Base-by-base conservation (phyloP, 495 filamentous ascomycete species). In the Aspergillus ostianus region DNA sequence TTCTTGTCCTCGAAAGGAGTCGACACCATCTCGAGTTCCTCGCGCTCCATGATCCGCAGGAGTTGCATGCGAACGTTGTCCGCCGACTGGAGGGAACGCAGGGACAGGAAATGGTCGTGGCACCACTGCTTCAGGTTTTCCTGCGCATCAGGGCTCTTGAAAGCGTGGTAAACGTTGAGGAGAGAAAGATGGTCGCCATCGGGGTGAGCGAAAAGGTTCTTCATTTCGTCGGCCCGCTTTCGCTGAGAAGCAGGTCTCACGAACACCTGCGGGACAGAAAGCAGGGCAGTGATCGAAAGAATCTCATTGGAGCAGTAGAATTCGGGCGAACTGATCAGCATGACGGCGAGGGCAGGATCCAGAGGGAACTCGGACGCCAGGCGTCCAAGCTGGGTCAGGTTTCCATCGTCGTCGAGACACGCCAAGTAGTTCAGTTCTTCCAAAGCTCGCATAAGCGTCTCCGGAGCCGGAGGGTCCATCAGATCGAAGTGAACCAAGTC, bases 251-350 rank as follows among this genome's bases (percentile, higher is more conserved):
- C 86, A 5, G 94, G 94, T 1, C 94, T 89, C 47, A 95, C 87
- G 70, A 96, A 99, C 51, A 99, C 86, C 67, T 97, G 90, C 0
- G 94, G 94, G 8, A 97, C 93, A 0, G 94, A 98, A 6, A 99
- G 87, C 6, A 99, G 83, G 2, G 95, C 88, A 1, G 91, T 96
- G 64, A 98, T 90, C 26, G 94, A 98, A 6, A 99, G 84, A 45
- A 99, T 92, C 75, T 99, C 95, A 71, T 97, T 98, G 15, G 93
- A 97, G 82, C 95, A 99, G 77, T 93, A 96, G 75, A 98, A 99
- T 65, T 99, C 95, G 2, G 94, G 94, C 17, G 92, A 96, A 21
- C 87, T 90, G 70, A 98, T 98, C 53, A 99, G 82, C 95, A 99
- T 99, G 49, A 99, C 95, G 0, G 95, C 95, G 23, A 98, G 80